phyloP scores from a whole-genome alignment of 106 monocot species.

The Phalaenopsis equestris region DNA sequence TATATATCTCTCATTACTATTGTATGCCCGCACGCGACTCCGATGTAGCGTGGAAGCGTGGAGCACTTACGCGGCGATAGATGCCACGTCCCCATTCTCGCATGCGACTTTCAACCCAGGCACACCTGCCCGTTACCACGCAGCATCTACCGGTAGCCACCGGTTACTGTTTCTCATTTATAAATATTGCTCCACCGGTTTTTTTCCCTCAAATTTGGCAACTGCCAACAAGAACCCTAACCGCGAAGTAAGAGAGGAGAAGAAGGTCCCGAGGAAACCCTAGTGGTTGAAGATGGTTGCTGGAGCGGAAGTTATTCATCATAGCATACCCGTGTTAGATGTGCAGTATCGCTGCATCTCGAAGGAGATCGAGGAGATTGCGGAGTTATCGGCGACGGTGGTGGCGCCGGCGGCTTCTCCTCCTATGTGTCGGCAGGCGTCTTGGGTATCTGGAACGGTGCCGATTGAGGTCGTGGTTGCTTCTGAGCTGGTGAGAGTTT shows the following conservation, averaged over 20 bases:
- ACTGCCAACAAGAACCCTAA: background rate
- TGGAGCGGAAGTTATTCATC: constrained; percentile 47
- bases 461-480: constrained; percentile 14
- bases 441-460: background rate
- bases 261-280: background rate
- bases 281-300: constrained; percentile 42
- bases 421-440: constrained; percentile 7
- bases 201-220: background rate
- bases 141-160: background rate
- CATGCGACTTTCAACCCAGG: background rate
- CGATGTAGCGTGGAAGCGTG: background rate
- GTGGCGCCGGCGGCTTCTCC: constrained; percentile 8
- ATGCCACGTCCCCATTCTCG: background rate
- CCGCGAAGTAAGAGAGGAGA: background rate
- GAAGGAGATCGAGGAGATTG: constrained; percentile 38
- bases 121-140: background rate
- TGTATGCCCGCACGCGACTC: background rate
- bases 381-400: constrained; percentile 14
- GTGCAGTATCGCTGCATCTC: constrained; percentile 29
- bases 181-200: background rate
- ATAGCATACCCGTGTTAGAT: constrained; percentile 39
- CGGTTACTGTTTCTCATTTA: background rate
- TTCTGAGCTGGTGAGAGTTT: constrained; percentile 42
- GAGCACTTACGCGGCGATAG: background rate
- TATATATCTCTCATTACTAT: no score